phyloP scores from a whole-genome alignment of 495 filamentous ascomycete species.

The Xylaria bambusicola region DNA sequence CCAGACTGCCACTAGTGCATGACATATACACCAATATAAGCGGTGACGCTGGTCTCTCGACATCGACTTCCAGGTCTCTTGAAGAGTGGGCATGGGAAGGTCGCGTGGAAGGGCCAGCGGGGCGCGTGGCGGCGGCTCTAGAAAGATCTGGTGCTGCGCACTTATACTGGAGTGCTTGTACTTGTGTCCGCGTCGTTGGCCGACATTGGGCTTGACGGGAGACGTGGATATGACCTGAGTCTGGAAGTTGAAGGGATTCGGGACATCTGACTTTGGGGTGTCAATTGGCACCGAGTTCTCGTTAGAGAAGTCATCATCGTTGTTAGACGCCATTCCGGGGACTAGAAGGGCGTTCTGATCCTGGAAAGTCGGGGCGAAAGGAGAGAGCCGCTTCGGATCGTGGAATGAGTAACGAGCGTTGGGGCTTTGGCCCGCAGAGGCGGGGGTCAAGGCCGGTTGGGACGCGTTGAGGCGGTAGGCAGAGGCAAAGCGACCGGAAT shows the following conservation, averaged over 20 bases:
- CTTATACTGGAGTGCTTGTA: conserved; percentile 98
- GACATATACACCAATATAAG: conserved; percentile 86
- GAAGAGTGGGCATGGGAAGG: conserved; percentile 86
- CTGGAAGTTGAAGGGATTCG: conserved; percentile 90
- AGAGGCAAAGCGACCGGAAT: conserved; percentile 19
- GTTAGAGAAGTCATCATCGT: conserved; percentile 29
- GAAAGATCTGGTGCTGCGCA: conserved; percentile 84
- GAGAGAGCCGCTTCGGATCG: conserved; percentile 66
- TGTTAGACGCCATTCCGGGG: conserved; percentile 36
- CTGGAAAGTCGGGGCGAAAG: conserved; percentile 57
- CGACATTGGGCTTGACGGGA: conserved; percentile 82
- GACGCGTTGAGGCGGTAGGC: conserved; percentile 18
- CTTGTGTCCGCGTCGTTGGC: conserved; percentile 91
- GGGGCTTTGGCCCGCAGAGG: conserved; percentile 22
- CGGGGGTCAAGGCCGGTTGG: conserved; percentile 19
- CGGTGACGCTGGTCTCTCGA: conserved; percentile 81
- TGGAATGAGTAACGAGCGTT: conserved; percentile 36
- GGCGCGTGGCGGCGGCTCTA: conserved; percentile 85
- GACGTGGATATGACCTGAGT: conserved; percentile 75
- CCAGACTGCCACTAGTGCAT: conserved; percentile 76
- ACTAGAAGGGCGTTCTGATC: not conserved
- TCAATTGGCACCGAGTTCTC: conserved; percentile 28
- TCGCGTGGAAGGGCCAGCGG: conserved; percentile 91
- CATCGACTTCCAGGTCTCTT: conserved; percentile 82
- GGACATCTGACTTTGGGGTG: conserved; percentile 35